Evolutionary conservation across 75 land plant genomes (phyloP).

Genomic region (Azolla pinnata): DNA sequence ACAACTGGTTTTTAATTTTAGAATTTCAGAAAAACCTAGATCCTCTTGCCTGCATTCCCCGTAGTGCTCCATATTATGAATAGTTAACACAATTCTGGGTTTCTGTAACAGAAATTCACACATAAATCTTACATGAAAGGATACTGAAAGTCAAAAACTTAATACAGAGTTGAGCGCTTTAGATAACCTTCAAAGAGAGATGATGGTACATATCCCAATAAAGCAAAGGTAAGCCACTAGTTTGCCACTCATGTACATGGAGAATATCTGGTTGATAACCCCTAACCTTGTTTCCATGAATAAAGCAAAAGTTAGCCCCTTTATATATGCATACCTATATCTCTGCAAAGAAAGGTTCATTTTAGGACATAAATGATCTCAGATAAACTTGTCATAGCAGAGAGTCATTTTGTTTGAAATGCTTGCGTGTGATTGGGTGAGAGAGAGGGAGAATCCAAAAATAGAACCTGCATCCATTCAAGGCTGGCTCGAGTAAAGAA

Average conservation of each 20-base stretch:
- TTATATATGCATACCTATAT: too few relatives aligned
- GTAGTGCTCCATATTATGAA: conserved; percentile 75
- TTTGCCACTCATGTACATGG: conserved; percentile 70
- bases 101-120: conserved; percentile 30
- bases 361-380: too few relatives aligned
- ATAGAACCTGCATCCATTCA: conserved; percentile 62
- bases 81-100: conserved; percentile 53
- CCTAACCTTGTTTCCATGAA: conserved; percentile 28
- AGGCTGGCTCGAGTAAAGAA: conserved; percentile 68
- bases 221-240: conserved; percentile 43
- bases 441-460: too few relatives aligned
- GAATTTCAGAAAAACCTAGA: too few relatives aligned
- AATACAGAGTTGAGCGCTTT: background rate
- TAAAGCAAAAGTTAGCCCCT: background rate
- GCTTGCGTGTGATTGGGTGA: too few relatives aligned
- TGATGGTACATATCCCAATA: conserved; percentile 72
- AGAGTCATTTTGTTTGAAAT: too few relatives aligned
- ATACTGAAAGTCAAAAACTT: background rate
- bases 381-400: too few relatives aligned
- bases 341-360: too few relatives aligned
- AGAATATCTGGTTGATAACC: conserved; percentile 50
- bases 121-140: background rate
- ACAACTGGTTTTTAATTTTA: background rate
- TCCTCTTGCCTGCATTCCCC: conserved; percentile 52
- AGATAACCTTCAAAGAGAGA: conserved; percentile 48